Conservation (phyloP, 179 eudicot genomes). For the Actinidia arguta region DNA sequence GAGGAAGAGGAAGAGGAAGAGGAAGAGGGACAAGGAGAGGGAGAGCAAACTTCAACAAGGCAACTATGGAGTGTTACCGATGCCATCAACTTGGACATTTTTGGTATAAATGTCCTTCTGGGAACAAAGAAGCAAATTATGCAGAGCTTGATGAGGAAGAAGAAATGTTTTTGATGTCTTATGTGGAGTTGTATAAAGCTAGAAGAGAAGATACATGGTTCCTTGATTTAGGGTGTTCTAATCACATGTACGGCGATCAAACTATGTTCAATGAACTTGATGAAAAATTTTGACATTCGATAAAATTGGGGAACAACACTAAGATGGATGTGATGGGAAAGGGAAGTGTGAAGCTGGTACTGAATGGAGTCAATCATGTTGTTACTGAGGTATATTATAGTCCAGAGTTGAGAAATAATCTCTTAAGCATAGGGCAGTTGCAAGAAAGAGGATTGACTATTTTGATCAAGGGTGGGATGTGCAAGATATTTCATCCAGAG, state of each 20-base stretch:
- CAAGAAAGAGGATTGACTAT: background rate
- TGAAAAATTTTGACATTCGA: background rate
- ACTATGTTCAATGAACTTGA: background rate
- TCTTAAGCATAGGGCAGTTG: background rate
- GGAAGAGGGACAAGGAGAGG: slow-evolving; percentile 30
- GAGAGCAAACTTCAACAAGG: slow-evolving; percentile 17
- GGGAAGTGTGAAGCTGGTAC: slow-evolving; percentile 18
- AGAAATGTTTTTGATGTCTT: slow-evolving; percentile 20
- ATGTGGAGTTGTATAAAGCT: background rate
- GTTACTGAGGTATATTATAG: slow-evolving; percentile 18
- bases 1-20: slow-evolving; percentile 24
- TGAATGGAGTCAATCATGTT: slow-evolving; percentile 7
- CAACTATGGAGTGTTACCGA: slow-evolving; percentile 25
- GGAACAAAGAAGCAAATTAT: slow-evolving; percentile 24
- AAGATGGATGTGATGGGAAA: slow-evolving; percentile 25
- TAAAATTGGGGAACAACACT: slow-evolving; percentile 20
- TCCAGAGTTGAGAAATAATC: slow-evolving; percentile 6
- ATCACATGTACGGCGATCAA: slow-evolving; percentile 28
- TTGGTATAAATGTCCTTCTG: slow-evolving; percentile 25
- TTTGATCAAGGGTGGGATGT: background rate
- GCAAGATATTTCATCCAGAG: background rate
- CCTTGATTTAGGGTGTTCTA: slow-evolving; percentile 30
- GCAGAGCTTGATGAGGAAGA: slow-evolving; percentile 23
- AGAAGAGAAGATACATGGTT: slow-evolving; percentile 18
- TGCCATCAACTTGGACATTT: slow-evolving; percentile 30